phyloP scores from a whole-genome alignment of 78 protist species.

The Creolimax fragrantissima region DNA sequence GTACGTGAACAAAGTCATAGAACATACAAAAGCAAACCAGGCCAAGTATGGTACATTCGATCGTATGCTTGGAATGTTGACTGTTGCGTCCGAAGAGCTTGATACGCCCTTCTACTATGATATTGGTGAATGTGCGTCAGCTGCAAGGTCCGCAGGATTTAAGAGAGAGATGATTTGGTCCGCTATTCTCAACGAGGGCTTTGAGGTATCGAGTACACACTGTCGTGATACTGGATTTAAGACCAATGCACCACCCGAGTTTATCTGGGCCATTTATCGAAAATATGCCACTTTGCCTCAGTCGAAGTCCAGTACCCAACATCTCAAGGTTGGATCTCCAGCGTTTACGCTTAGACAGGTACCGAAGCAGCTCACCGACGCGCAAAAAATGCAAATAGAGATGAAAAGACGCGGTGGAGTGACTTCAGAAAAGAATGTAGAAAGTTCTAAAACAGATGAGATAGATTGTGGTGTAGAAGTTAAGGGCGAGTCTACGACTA shows the following conservation, averaged over 20 bases:
- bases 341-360: neutral
- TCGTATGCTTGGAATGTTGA: constrained; percentile 57
- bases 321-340: neutral
- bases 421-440: neutral
- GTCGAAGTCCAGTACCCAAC: neutral
- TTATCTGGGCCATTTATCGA: neutral
- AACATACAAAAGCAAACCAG: neutral
- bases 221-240: constrained; percentile 42
- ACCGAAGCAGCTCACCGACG: neutral
- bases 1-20: constrained; percentile 26
- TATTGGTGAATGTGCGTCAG: neutral
- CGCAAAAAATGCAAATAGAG: neutral
- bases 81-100: constrained; percentile 29
- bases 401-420: too few relatives aligned
- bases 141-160: neutral
- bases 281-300: neutral
- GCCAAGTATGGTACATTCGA: neutral
- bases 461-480: too few relatives aligned
- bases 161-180: neutral
- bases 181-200: constrained; percentile 64
- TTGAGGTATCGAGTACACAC: constrained; percentile 65
- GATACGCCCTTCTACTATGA: neutral
- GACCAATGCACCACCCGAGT: constrained; percentile 43
- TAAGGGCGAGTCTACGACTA: too few relatives aligned
- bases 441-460: neutral